These are phyloP conservation scores for Pterulicium gracile DNA, from an alignment of 1,284 basidiomycete genomes.

Conservation along the genomic window DNA sequence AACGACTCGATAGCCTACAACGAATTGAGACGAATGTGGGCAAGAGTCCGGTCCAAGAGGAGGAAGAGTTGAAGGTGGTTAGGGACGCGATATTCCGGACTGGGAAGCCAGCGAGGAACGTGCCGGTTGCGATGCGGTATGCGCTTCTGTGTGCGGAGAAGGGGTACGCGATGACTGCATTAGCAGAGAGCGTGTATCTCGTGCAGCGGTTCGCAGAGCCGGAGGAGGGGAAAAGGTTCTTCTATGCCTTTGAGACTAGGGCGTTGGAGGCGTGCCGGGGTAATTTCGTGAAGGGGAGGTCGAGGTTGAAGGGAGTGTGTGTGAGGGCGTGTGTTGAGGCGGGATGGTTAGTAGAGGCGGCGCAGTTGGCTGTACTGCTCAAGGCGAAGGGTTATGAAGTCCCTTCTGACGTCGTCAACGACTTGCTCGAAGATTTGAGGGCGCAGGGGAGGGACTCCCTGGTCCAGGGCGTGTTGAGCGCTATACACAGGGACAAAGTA, in stretches of 20 bases:
- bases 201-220: neutral
- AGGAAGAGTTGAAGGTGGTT: too few species aligned
- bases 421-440: neutral
- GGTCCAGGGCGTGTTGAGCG: neutral
- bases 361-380: neutral
- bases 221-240: neutral
- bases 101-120: neutral
- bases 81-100: neutral
- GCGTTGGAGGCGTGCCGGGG: neutral
- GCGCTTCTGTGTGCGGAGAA: neutral
- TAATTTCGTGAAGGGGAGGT: neutral
- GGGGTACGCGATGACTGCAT: neutral
- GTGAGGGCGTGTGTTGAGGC: neutral
- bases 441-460: neutral
- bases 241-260: neutral
- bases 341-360: neutral
- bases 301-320: neutral
- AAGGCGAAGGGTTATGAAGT: neutral
- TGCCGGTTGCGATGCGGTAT: neutral
- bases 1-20: too few species aligned
- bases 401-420: neutral
- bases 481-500: too few species aligned
- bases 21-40: too few species aligned
- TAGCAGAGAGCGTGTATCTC: neutral
- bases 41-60: too few species aligned